Evolutionary conservation across 1,284 basidiomycete species (phyloP), one percentile per base, ranked within the genome.

Genomic region (Phenoliferia sp.): DNA sequence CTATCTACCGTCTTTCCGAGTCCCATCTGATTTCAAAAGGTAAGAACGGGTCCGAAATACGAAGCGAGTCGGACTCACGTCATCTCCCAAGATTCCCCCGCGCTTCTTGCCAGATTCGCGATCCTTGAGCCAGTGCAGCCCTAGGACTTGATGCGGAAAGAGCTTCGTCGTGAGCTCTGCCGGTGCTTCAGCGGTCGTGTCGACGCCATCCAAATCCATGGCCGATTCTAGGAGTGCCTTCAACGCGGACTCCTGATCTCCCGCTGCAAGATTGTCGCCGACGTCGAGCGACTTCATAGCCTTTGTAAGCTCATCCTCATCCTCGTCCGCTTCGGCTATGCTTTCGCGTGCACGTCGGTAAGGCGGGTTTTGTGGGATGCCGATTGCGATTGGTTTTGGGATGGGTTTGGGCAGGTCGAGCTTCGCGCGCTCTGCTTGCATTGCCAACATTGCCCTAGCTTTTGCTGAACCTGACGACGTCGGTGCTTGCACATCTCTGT

Each of bases 21-120:
- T 15, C 74, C 75, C 75, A 76, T 76, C 57, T 56, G 29, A 9
- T 12, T 15, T 29, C 28, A 31, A 56, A 16, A 6, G 48, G 48
- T 52, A 19, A 52, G 48, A 7, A 5, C 48, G 48, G 19, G 48
- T 19, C 48, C 48, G 9, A 5, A 7, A 5, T 9, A 4, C 5
- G 54, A 5, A 10, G 54, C 6, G 22, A 16, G 6, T n/a, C 5
- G 54, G 5, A 56, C 54, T 28, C 16, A 56, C 54, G 32, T 76
- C 76, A 58, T 77, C 76, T 15, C 69, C 74, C 39, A 77, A 66
- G 44, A 77, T 73, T 2, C 76, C 76, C 10, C 76, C 76, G 12
- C 72, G 50, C 22, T 72, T 68, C 61, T 72, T 69, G 12, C 65
- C 67, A 17, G 54, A 28, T 60, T 76, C 74, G 19, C 73, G 69